A percentile compares a stretch with the other conserved stretches of the same genome.
These are phyloP conservation scores for Hippophae gyantsensis DNA, from an alignment of 306 rosid species.

Conservation along the genomic window DNA sequence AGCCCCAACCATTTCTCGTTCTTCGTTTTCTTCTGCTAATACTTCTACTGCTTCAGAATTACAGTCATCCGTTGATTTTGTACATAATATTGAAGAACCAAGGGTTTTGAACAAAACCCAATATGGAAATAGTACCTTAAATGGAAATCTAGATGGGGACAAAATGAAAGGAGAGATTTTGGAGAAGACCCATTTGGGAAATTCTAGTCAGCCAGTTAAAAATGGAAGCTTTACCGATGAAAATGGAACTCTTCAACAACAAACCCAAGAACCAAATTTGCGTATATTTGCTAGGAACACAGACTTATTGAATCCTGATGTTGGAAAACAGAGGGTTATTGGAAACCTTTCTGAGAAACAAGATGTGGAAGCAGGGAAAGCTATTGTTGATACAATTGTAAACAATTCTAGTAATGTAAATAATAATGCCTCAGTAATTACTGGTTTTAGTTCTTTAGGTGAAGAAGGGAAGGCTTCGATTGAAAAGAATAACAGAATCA, in stretches of 20 bases:
- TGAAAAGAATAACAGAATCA: slow-evolving; percentile 14
- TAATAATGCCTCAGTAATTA: too few relatives aligned
- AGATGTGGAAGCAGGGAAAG: slow-evolving; percentile 6
- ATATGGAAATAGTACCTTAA: background rate
- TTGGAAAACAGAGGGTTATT: slow-evolving; percentile 13
- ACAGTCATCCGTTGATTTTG: slow-evolving; percentile 1
- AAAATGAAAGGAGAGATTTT: slow-evolving; percentile 10
- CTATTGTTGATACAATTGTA: too few relatives aligned
- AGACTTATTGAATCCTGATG: background rate
- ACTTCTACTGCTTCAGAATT: slow-evolving; percentile 8
- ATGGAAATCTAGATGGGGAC: background rate
- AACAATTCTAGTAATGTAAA: slow-evolving; percentile 16
- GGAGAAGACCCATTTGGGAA: slow-evolving; percentile 16
- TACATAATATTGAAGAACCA: background rate
- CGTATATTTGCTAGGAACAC: slow-evolving; percentile 1
- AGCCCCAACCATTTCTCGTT: too few relatives aligned
- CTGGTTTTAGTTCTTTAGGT: too few relatives aligned
- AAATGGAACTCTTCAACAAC: slow-evolving; percentile 15
- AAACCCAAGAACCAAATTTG: slow-evolving; percentile 8
- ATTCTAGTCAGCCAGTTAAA: slow-evolving; percentile 12
- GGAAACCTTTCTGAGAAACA: slow-evolving; percentile 17
- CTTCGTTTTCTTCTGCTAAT: too few relatives aligned
- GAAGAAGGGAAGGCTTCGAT: background rate
- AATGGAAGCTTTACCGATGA: slow-evolving; percentile 28
- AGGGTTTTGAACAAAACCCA: slow-evolving; percentile 9